phyloP scores from a whole-genome alignment of 305 asterid species.

The Withania somnifera region DNA sequence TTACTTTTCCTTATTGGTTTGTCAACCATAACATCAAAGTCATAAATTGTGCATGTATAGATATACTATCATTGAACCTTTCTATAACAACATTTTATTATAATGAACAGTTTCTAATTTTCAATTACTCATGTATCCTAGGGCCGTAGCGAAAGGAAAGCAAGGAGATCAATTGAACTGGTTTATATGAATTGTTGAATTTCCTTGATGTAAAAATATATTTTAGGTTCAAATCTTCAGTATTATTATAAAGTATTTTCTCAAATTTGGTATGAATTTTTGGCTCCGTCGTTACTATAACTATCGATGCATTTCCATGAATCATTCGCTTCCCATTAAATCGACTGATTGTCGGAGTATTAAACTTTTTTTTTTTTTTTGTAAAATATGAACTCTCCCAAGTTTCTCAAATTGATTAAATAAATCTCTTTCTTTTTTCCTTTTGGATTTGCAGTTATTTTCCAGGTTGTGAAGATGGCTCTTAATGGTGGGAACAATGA shows the following conservation, averaged over 20 bases:
- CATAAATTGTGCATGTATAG: neutral
- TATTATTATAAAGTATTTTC: neutral
- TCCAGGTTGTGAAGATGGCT: slow-evolving; percentile 75
- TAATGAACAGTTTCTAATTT: no score
- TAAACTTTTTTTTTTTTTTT: neutral
- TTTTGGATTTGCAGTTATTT: slow-evolving; percentile 42
- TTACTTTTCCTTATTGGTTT: neutral
- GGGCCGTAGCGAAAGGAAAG: neutral
- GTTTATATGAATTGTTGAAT: neutral
- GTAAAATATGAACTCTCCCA: neutral
- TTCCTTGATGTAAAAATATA: neutral
- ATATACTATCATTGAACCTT: neutral
- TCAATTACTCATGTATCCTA: no score
- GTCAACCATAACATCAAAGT: neutral
- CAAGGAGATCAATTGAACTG: neutral
- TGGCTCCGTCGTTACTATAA: neutral
- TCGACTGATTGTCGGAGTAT: neutral
- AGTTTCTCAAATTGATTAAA: neutral
- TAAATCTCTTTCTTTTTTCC: neutral
- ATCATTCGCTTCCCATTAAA: neutral
- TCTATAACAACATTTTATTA: neutral
- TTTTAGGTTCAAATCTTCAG: neutral
- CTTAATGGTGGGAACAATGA: slow-evolving; percentile 32
- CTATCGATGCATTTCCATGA: neutral
- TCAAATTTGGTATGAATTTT: neutral